Evolutionary conservation across 768 basidiomycete genomes (phyloP).

Genomic region (Dacryopinax spathularia): DNA sequence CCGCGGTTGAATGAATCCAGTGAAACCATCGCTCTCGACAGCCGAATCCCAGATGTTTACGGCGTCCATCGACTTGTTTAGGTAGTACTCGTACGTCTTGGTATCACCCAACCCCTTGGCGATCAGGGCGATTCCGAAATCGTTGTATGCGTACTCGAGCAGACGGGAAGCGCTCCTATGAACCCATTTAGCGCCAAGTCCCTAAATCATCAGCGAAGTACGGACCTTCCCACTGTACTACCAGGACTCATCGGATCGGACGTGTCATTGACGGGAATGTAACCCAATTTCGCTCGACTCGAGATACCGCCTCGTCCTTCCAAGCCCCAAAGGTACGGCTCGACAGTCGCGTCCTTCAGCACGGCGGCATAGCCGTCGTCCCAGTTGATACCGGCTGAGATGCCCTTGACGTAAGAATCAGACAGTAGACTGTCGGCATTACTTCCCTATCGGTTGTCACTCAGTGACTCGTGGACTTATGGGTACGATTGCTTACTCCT

Average conservation of each 20-base stretch:
- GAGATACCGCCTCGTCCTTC: conserved; percentile 13
- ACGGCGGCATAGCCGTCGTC: conserved; percentile 26
- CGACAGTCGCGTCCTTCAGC: conserved; percentile 28
- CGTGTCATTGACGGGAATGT: conserved; percentile 9
- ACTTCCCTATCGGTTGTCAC: conserved; percentile 29
- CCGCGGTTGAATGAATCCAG: conserved; percentile 34
- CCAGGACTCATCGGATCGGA: conserved; percentile 30
- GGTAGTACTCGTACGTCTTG: conserved; percentile 28
- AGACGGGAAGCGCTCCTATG: conserved; percentile 14
- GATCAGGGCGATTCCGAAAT: conserved; percentile 40
- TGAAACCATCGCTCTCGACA: conserved; percentile 34
- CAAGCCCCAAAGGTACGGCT: conserved; percentile 7
- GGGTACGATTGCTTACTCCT: conserved; percentile 22
- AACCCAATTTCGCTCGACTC: conserved; percentile 7
- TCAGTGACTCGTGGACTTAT: conserved; percentile 19
- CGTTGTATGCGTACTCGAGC: conserved; percentile 34
- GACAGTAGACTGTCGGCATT: conserved; percentile 35
- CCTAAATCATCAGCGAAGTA: background rate
- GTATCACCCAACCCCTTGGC: conserved; percentile 30
- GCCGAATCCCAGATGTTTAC: conserved; percentile 37
- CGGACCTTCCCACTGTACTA: background rate
- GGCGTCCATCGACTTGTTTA: conserved; percentile 39
- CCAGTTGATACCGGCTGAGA: conserved; percentile 21
- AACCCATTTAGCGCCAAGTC: background rate
- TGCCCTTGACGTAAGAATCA: conserved; percentile 35